A percentile compares a stretch with the other conserved stretches of the same genome.
Evolutionary conservation across 306 rosid species (phyloP).

Genomic region (Echinosophora koreensis): DNA sequence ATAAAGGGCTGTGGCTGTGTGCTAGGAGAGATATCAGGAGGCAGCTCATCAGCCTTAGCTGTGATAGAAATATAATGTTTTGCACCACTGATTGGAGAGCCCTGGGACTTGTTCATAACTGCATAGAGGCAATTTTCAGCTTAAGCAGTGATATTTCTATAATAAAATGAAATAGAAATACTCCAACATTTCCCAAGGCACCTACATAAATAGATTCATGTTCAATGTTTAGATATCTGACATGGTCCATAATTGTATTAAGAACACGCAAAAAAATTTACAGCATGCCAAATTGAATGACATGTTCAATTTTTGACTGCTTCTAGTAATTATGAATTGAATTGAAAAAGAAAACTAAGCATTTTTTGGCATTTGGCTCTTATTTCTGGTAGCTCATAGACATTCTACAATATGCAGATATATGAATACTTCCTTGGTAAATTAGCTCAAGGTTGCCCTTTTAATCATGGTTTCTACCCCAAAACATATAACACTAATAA

Average conservation of each 20-base stretch:
- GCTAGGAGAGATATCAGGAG: slow-evolving; percentile 56
- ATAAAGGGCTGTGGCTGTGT: slow-evolving; percentile 60
- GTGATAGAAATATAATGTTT: slow-evolving; percentile 27
- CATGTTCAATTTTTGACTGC: neutral
- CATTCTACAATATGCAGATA: slow-evolving; percentile 12
- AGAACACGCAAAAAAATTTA: neutral
- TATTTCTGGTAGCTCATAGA: neutral
- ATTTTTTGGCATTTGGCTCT: neutral
- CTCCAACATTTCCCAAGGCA: neutral
- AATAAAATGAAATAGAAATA: neutral
- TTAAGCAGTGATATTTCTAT: neutral
- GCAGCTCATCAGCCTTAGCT: slow-evolving; percentile 38
- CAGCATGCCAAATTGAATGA: slow-evolving; percentile 7
- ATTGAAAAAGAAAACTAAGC: neutral
- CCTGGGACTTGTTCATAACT: slow-evolving; percentile 50
- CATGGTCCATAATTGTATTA: slow-evolving; percentile 8
- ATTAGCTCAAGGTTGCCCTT: neutral
- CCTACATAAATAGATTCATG: slow-evolving; percentile 5
- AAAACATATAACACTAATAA: neutral
- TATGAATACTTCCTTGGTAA: neutral
- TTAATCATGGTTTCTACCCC: slow-evolving; percentile 3
- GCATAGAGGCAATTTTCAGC: slow-evolving; percentile 31
- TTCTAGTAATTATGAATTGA: neutral
- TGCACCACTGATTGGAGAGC: slow-evolving; percentile 37
- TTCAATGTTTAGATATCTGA: slow-evolving; percentile 18